Conservation (phyloP, 257 asterid genomes). For the Orobanche coerulescens region DNA sequence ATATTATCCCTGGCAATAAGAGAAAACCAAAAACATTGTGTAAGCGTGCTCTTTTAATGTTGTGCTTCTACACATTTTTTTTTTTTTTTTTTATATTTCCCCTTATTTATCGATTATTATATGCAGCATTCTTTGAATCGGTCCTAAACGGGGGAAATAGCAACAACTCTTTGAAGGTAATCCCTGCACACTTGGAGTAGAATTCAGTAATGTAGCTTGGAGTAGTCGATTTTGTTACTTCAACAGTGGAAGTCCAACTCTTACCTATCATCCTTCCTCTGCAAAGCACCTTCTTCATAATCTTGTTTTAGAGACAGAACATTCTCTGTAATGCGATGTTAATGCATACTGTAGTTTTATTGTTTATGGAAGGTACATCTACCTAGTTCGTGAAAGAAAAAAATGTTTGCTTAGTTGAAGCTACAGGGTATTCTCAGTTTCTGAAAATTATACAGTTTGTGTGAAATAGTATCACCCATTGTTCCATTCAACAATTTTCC, state of each 20-base stretch:
- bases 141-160: conserved; percentile 49
- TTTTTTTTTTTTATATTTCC: conserved; percentile 8
- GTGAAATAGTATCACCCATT: too few species aligned
- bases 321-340: background rate
- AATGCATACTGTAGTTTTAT: background rate
- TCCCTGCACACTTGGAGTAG: background rate
- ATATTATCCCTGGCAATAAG: conserved; percentile 54
- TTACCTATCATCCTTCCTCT: background rate
- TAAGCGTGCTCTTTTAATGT: conserved; percentile 31
- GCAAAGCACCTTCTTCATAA: background rate
- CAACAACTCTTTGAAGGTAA: conserved; percentile 61
- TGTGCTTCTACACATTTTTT: background rate
- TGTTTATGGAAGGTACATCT: background rate
- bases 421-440: background rate
- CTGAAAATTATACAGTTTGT: too few species aligned
- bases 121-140: conserved; percentile 76
- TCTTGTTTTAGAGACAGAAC: background rate
- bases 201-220: background rate
- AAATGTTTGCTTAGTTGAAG: background rate
- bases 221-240: conserved; percentile 6
- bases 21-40: conserved; percentile 68
- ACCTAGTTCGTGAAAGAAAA: background rate
- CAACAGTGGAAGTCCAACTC: background rate
- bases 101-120: conserved; percentile 21
- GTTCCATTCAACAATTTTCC: background rate